Evolutionary conservation across 2,329 filamentous ascomycete species (phyloP), one percentile per base, ranked within the genome.

Genomic region (Colletotrichum euphorbiae): DNA sequence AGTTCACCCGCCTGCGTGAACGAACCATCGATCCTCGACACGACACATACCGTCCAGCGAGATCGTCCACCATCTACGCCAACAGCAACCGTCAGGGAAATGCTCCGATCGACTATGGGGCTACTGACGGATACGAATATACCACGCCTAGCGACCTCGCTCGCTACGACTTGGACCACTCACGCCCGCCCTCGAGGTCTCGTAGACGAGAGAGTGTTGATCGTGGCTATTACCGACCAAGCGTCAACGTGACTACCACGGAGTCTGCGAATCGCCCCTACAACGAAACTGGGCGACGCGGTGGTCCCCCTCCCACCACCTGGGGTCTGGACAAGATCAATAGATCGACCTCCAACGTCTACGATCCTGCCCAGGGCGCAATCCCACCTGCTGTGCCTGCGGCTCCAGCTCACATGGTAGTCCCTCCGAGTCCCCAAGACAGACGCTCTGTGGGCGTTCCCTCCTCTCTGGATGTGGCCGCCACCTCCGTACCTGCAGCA

Each of bases 311-410:
- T 9, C 90, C 90, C 4, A 87, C 89, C 5, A 92, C 89, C 3
- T 84, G 90, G 72, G 91, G 90, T 0, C 88, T 93, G 71, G 91
- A 93, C 72, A 91, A 88, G 78, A 87, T 92, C 70, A 87, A 87
- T 72, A 81, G 85, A 65, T 74, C 73, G 15, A 75, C 74, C 3
- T 74, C 78, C 2, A 75, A 77, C 6, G 52, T 79, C 6, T 87
- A 87, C 69, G 84, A 86, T 24, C 76, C 82, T 31, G 79, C 84
- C 45, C 82, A 84, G 57, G 79, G 84, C 74, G 81, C 85, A 15
- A 77, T 85, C 13, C 81, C 82, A 0, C 81, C 83, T 7, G 73
- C 79, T 28, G 81, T 67, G 8, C 71, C 67, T 45, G 60, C 17
- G 75, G 80, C 42, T 13, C 71, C 75, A 3, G 72, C 71, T 36